Evolutionary conservation across 495 filamentous ascomycete species (phyloP), one percentile per base, ranked within the genome.

Genomic region (Letharia lupina): DNA sequence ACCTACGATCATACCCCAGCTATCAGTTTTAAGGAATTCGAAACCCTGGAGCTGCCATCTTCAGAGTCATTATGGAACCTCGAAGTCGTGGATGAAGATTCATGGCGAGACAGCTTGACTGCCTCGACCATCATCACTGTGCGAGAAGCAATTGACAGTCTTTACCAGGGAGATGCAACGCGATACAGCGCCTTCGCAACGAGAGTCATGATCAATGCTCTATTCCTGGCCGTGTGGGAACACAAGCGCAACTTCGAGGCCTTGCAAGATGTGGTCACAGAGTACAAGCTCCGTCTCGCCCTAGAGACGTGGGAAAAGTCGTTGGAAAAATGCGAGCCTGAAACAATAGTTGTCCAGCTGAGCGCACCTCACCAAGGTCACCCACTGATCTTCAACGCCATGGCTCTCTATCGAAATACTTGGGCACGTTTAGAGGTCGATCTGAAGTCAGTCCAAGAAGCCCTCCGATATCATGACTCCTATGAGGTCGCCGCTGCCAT

Each of bases 251-350:
- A 90, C 76, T 92, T 93, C 52, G 93, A 97, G 76, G 91, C 92
- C 57, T 80, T 96, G 61, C 94, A 97, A 75, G 93, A 96, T 75
- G 92, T 97, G 59, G 93, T 97, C 13, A 96, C 93, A 23, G 94
- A 98, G 77, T 98, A 96, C 84, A 98, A 96, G 82, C 88, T 98
- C 63, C 86, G 95, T 67, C 85, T 96, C 35, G 94, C 94, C 56
- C 81, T 98, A 63, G 94, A 98, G 79, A 97, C 93, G 31, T 98
- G 94, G 94, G 93, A 97, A 82, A 91, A 87, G 80, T 95, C 94
- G 23, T 83, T 98, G 12, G 91, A 96, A 60, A 82, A 96, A 61
- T 97, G 93, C 75, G 93, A 98, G 78, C 86, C 93, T 7, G 94
- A 98, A 74, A 89, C 85, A 7, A 92, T 95, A 66, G 84, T 91